Base-by-base conservation (phyloP, 495 filamentous ascomycete species). In the Haplographium delicatum region DNA sequence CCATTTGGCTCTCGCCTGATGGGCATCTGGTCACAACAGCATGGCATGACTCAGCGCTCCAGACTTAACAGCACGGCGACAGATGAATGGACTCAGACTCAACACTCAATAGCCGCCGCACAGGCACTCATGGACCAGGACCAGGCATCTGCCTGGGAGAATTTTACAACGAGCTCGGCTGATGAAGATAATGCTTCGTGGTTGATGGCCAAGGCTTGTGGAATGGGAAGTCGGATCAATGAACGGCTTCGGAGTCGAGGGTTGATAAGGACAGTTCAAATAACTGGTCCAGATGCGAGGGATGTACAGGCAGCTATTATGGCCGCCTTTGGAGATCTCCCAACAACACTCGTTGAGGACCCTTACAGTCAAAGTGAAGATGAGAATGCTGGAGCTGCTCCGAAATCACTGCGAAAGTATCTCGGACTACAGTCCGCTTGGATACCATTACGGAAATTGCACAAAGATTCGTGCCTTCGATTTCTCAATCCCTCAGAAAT, bases 381-480 rank as follows among this genome's bases (percentile, higher is more conserved):
- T 54, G 53, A 30, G 15, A 59, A 51, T 30, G 33, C 16, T 18
- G 34, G 27, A 11, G 27, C 25, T 10, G 40, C 47, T 27, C 52
- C 50, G 9, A 37, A 22, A 10, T 26, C 35, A 3, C 41, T 57
- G 33, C 33, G 33, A 24, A 48, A 48, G 33, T 76, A 69, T 48
- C 62, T 72, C n/a, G 75, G 72, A 9, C 64, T 79, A 16, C 66
- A 72, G 23, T 76, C 78, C 39, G 58, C 73, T 6, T 86, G 83
- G 74, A 69, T 85, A 8, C 85, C 85, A 3, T 66, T 89, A 16
- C 75, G 85, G 22, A 89, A 89, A 58, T 59, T 86, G 3, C 75
- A 83, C 62, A 86, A 81, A 54, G 80, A 86, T 44, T 78, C 80
- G 0, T 69, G 73, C 9, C 71, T 89, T 1, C 78, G 78, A 6